Evolutionary conservation across 2,329 filamentous ascomycete genomes (phyloP), one percentile per base, ranked within the genome.

Genomic region (Aureobasidium pullulans): DNA sequence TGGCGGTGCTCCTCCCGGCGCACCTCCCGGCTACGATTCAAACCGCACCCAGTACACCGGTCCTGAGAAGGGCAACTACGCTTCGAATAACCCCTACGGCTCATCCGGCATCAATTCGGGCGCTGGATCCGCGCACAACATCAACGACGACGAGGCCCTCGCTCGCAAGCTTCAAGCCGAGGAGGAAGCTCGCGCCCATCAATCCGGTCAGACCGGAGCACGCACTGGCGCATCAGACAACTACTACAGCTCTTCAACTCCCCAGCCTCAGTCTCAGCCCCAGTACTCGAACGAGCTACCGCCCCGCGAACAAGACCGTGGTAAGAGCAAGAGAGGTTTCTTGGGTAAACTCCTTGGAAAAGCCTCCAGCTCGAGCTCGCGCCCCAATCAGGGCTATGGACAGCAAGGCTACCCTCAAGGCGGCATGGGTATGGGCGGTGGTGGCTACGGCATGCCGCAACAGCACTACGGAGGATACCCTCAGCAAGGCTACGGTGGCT

Each of bases 131-230:
- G 19, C 44, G 40, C 46, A 57, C 44, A 69, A 72, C 57, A 70
- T 79, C 32, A 82, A 82, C 60, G 85, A 87, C 48, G 90, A 95
- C 69, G 90, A 88, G 61, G 81, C 80, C 29, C 77, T 92, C 9
- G 91, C 92, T 7, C 81, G 88, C 42, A 83, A 85, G 68, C 77
- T 96, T 43, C 92, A 96, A 71, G 88, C 88, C 46, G 89, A 96
- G 72, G 91, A 96, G 72, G 81, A 96, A 64, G 83, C 84, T 6
- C 82, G 84, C 46, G 63, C 49, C 11, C 31, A 54, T 16, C 58
- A 53, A 34, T 19, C 50, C 34, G 63, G 60, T 31, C 28, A 39
- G 10, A 31, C 57, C 40, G 16, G 15, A 11, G 80, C 79, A 15
- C 69, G 66, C 64, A 67, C 68, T 66, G 78, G 78, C 31, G 72